A percentile compares a stretch with the other conserved stretches of the same genome.
Evolutionary conservation across 345 rosid species (phyloP).

Genomic region (Citrus australasica): DNA sequence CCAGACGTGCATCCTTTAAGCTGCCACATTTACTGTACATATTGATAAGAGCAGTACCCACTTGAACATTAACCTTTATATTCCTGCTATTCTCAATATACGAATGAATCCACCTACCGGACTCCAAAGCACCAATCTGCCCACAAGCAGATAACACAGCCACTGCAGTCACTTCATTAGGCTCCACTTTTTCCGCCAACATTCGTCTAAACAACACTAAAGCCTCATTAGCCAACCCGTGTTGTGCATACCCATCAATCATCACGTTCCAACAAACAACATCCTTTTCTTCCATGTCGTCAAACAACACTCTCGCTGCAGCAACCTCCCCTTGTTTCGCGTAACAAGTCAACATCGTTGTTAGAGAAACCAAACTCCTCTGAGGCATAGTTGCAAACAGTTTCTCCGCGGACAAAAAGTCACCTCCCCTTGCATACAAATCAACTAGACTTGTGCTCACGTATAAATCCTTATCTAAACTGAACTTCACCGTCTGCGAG

Average conservation of each 20-base stretch:
- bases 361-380: conserved; percentile 56
- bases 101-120: conserved; percentile 76
- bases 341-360: conserved; percentile 77
- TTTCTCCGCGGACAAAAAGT: conserved; percentile 48
- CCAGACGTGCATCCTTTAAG: conserved; percentile 53
- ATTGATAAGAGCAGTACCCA: conserved; percentile 58
- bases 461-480: conserved; percentile 55
- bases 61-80: conserved; percentile 30
- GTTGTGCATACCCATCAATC: conserved; percentile 63
- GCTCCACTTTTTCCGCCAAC: conserved; percentile 39
- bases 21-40: conserved; percentile 87
- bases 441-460: conserved; percentile 72
- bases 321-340: conserved; percentile 49
- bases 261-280: conserved; percentile 74
- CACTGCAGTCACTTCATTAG: conserved; percentile 55
- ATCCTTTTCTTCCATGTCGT: conserved; percentile 50
- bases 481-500: conserved; percentile 52
- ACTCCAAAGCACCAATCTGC: conserved; percentile 70
- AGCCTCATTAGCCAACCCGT: conserved; percentile 43
- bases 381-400: conserved; percentile 66
- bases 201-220: conserved; percentile 48
- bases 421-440: conserved; percentile 57
- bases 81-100: conserved; percentile 30
- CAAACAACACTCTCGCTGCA: conserved; percentile 51
- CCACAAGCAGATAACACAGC: conserved; percentile 67